phyloP scores from a whole-genome alignment of 2,329 filamentous ascomycete species.

The Boeremia exigua region DNA sequence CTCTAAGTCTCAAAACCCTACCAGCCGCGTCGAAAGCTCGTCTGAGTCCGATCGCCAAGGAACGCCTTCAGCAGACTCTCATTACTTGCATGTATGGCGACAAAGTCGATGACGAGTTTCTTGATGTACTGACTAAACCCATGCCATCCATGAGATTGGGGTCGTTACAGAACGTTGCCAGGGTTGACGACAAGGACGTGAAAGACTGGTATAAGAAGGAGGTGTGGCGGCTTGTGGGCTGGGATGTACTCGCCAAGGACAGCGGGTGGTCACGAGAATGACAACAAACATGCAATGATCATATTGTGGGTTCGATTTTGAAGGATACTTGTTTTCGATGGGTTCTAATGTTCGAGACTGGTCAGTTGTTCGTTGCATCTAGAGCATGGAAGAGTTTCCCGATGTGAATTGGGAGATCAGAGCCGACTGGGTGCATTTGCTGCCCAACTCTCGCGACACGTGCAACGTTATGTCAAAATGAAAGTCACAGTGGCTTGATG shows the following conservation, averaged over 20 bases:
- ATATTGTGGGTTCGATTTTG: background rate
- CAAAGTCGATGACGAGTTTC: constrained; percentile 47
- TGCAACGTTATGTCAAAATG: too few relatives aligned
- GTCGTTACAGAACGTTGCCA: constrained; percentile 40
- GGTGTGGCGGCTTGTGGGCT: constrained; percentile 64
- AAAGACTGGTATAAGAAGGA: constrained; percentile 62
- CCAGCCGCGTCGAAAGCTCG: constrained; percentile 37
- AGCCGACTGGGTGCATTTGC: too few relatives aligned
- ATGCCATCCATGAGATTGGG: constrained; percentile 21
- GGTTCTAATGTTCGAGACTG: too few relatives aligned
- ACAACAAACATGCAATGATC: background rate
- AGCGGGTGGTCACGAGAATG: constrained; percentile 19
- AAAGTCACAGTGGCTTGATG: too few relatives aligned
- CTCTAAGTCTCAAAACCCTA: constrained; percentile 33
- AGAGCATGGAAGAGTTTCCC: too few relatives aligned
- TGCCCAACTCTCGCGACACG: too few relatives aligned
- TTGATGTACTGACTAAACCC: constrained; percentile 52
- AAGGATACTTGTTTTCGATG: too few relatives aligned
- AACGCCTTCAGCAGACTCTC: constrained; percentile 54
- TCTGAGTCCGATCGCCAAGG: constrained; percentile 47
- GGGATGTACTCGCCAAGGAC: constrained; percentile 56
- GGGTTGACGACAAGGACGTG: constrained; percentile 50
- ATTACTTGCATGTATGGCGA: constrained; percentile 53
- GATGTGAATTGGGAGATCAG: too few relatives aligned
- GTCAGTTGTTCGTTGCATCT: too few relatives aligned